Evolutionary conservation across 2,329 filamentous ascomycete species (phyloP), one percentile per base, ranked within the genome.

Genomic region (Ambrosiella cleistominuta): DNA sequence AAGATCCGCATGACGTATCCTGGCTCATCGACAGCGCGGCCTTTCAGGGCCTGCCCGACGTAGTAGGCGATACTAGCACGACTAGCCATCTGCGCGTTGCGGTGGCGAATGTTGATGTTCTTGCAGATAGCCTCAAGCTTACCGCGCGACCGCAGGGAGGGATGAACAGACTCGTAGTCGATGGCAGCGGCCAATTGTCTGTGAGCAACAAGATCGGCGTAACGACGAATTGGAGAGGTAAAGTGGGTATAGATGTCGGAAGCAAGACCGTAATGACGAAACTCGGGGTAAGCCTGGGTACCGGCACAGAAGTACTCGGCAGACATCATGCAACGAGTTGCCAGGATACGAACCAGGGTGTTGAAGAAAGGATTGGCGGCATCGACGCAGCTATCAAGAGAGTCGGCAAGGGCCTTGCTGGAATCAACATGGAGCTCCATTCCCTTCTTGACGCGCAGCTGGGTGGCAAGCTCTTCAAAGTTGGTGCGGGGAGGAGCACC

Each of bases 231-330:
- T 2, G 93, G 94, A 2, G 87, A 94, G 0, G 93, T 98, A 72
- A 98, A 98, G 70, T 98, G 93, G 1, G 93, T 98, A 74, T 98
- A 98, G 68, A 98, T 98, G 66, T 94, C 87, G 2, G 86, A 89
- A 0, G 94, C 94, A 40, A 98, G 82, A 64, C 93, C 93, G 70
- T 98, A 98, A 72, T 98, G 94, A 56, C 88, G 82, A 77, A 95
- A 98, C 68, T 97, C 93, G 0, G 88, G 85, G 68, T 93, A 91
- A 0, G 90, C 82, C 68, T 96, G 89, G 6, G 89, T 90, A 61
- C 93, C 93, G 0, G 91, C 87, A 72, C 87, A 93, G 72, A 98
- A 98, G 72, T 98, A 98, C 71, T 98, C 93, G 62, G 93, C 93
- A 57, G 88, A 93, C 77, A 95, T 95, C 93, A 98, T 98, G 78